Evolutionary conservation across 768 basidiomycete genomes (phyloP).

Genomic region (Crucibulum laeve): DNA sequence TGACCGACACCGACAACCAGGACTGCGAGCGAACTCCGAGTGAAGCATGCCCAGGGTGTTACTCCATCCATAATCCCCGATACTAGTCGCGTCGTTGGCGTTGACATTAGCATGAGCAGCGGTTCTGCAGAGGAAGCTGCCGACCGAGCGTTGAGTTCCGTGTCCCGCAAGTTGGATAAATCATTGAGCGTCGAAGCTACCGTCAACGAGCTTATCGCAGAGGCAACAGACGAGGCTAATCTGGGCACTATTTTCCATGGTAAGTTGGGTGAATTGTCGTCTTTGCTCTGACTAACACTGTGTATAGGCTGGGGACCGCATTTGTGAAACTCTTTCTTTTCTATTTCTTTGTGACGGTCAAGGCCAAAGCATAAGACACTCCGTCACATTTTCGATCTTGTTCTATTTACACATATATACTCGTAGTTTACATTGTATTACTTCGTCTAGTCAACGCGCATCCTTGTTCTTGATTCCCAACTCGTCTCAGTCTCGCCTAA

Average conservation of each 20-base stretch:
- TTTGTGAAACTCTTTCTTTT: conserved; percentile 1
- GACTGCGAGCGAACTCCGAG: conserved; percentile 76
- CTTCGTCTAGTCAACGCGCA: too few relatives aligned
- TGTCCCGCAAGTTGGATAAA: conserved; percentile 79
- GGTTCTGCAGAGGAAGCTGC: conserved; percentile 80
- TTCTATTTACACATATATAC: too few relatives aligned
- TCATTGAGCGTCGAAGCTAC: conserved; percentile 87
- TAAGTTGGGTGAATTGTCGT: conserved; percentile 24
- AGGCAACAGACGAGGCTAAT: conserved; percentile 76
- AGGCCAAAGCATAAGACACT: too few relatives aligned
- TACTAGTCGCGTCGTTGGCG: conserved; percentile 31
- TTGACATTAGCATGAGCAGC: conserved; percentile 60
- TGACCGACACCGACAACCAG: conserved; percentile 26
- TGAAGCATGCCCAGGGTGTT: conserved; percentile 56
- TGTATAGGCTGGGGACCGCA: conserved; percentile 28
- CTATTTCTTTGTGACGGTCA: not conserved
- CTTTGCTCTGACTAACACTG: not conserved
- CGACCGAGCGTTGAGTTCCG: conserved; percentile 79
- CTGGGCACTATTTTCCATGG: conserved; percentile 77
- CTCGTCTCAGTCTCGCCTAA: too few relatives aligned
- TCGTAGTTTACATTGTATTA: too few relatives aligned
- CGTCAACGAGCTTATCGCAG: conserved; percentile 88
- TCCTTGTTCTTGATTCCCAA: too few relatives aligned
- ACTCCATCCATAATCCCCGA: conserved; percentile 20
- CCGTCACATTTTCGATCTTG: too few relatives aligned